Conservation (phyloP, 495 filamentous ascomycete genomes). For the Chaetomium fimeti region DNA sequence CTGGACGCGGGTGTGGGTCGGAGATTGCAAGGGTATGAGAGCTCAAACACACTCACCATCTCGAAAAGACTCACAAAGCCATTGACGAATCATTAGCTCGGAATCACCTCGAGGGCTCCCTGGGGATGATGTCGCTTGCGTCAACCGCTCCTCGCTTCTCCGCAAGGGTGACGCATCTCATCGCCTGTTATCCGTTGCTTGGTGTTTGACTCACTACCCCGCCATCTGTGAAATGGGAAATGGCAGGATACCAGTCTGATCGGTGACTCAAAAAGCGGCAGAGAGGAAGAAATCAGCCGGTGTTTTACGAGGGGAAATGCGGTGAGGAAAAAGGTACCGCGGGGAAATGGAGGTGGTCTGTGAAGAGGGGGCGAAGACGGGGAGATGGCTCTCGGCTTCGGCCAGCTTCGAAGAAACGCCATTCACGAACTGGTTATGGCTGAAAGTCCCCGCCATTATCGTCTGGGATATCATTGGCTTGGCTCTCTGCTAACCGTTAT, state of each 20-base stretch:
- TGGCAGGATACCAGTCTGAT: neutral
- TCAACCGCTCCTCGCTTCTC: neutral
- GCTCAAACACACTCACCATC: neutral
- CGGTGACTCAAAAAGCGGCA: neutral
- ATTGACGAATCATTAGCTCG: constrained; percentile 3
- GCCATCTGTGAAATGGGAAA: neutral
- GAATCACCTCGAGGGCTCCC: neutral
- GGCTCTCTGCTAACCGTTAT: too few species aligned
- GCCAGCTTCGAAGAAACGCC: too few species aligned
- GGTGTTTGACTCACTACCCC: constrained; percentile 8
- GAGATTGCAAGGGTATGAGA: neutral
- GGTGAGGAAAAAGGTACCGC: neutral
- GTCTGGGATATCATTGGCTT: too few species aligned
- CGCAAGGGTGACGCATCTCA: neutral
- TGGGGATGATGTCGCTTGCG: neutral
- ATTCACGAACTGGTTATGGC: too few species aligned
- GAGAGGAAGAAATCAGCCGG: neutral
- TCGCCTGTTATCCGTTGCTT: neutral
- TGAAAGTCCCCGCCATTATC: too few species aligned
- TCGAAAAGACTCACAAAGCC: neutral
- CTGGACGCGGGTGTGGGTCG: constrained; percentile 9
- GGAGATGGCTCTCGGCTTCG: too few species aligned
- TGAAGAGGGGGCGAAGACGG: neutral
- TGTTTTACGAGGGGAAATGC: neutral
- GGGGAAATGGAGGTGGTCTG: neutral